Conservation (phyloP, 805 yeast genomes). For the Metschnikowia vanudenii region DNA sequence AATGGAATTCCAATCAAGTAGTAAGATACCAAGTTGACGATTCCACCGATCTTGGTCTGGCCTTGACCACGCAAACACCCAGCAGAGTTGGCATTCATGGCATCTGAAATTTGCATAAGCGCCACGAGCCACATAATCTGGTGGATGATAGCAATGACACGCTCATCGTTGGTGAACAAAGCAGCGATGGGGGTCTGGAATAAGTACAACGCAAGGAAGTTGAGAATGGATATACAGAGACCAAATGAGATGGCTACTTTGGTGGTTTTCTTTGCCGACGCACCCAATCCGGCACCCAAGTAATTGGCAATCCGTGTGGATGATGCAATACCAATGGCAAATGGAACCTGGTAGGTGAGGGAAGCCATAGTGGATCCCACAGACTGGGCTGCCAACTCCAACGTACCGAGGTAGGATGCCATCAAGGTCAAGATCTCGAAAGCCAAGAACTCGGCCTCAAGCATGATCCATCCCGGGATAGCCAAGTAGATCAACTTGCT, state of each 20-base stretch:
- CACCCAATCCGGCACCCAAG: constrained; percentile 46
- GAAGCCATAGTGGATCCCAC: constrained; percentile 41
- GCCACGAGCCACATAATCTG: constrained; percentile 62
- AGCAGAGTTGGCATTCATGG: constrained; percentile 67
- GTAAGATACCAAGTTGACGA: constrained; percentile 54
- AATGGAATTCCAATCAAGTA: constrained; percentile 64
- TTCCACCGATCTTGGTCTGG: constrained; percentile 62
- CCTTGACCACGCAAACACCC: constrained; percentile 82
- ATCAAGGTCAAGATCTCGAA: constrained; percentile 56
- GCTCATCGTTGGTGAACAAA: constrained; percentile 59
- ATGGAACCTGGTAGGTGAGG: constrained; percentile 55
- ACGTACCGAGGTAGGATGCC: constrained; percentile 54
- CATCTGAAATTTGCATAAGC: constrained; percentile 67
- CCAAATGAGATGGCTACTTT: constrained; percentile 40
- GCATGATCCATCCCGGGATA: constrained; percentile 56
- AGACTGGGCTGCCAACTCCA: constrained; percentile 53
- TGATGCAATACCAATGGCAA: constrained; percentile 57
- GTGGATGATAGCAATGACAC: constrained; percentile 51
- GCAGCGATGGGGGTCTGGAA: constrained; percentile 36
- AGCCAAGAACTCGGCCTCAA: constrained; percentile 59
- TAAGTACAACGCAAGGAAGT: constrained; percentile 29
- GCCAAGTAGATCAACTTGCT: constrained; percentile 43
- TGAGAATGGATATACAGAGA: constrained; percentile 31
- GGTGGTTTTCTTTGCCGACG: constrained; percentile 36
- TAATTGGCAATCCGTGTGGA: constrained; percentile 58